Base-by-base conservation (phyloP, 495 filamentous ascomycete species). In the Aspergillus nanangensis region DNA sequence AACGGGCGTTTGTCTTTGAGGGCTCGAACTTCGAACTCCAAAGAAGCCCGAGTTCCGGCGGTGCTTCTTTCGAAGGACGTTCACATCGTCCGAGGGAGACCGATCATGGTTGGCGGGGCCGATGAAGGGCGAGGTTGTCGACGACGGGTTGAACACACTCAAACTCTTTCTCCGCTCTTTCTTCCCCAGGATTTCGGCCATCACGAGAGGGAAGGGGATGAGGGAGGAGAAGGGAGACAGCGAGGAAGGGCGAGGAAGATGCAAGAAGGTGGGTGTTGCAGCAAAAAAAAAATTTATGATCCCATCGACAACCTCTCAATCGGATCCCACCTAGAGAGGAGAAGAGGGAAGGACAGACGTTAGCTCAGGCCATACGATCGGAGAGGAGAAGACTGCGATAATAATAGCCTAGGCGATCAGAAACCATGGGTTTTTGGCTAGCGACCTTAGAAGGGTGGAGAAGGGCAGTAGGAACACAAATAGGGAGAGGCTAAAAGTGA, bases 31-130 rank as follows among this genome's bases (percentile, higher is more conserved):
- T 34, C 57, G 52, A 44, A 49, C 51, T 35, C 67, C 61, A 56
- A 74, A 72, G 45, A 74, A 74, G 14, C 66, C 62, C 3, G 71
- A 74, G 47, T 74, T 72, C 50, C 67, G 69, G 31, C 67, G 71
- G 41, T 36, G 19, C 56, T 63, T 69, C 53, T 69, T 71, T 19
- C 61, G 62, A 52, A 60, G 47, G 14, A 56, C 52, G 18, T 62
- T 53, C 23, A 41, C 42, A 43, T 70, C 69, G 47, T 72, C 67
- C 3, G 66, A 67, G 7, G 71, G 61, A 20, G 69, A 65, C 25
- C 69, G 63, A 38, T 60, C 56, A 45, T 70, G 66, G 37, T 58
- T 33, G 22, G 18, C 36, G 8, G 46, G 56, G 54, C 40, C 58
- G 55, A 52, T 40, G 19, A 45, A 25, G 22, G 45, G 55, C 3